phyloP scores from a whole-genome alignment of 192 early-diverging fungal genomes.

The Nowakowskiella sp. region DNA sequence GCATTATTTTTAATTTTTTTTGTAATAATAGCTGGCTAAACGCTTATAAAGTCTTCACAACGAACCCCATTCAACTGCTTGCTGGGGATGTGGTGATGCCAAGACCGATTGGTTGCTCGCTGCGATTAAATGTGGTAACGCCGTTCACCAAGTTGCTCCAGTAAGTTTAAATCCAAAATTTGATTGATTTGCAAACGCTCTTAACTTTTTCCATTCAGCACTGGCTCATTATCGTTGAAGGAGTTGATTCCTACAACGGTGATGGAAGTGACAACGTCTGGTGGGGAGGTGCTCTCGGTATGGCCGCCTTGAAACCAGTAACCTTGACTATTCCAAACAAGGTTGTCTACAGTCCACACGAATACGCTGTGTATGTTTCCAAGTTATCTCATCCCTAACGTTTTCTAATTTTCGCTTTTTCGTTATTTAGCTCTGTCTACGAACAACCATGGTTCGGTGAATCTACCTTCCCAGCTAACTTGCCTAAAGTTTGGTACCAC shows the following conservation, averaged over 20 bases:
- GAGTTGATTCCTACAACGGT: conserved; percentile 14
- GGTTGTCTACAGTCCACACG: conserved; percentile 16
- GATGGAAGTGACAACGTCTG: conserved; percentile 3
- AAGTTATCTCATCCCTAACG: neutral
- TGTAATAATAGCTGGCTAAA: neutral
- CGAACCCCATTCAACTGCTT: conserved; percentile 19
- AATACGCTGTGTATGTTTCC: too few species aligned
- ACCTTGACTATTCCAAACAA: conserved; percentile 20
- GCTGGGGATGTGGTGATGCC: conserved; percentile 22
- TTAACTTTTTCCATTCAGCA: conserved; percentile 1
- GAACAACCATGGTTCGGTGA: conserved; percentile 23
- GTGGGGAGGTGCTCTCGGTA: conserved; percentile 22
- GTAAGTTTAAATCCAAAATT: conserved; percentile 3
- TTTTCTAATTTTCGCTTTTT: neutral
- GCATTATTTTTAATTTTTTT: neutral
- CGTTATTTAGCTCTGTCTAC: conserved; percentile 2
- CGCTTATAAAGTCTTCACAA: conserved; percentile 13
- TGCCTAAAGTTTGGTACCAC: conserved; percentile 18
- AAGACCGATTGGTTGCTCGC: conserved; percentile 12
- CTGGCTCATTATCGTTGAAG: conserved; percentile 27
- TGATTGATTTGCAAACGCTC: neutral
- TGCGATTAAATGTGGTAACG: conserved; percentile 18
- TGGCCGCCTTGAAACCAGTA: conserved; percentile 8
- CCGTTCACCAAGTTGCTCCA: conserved; percentile 15
- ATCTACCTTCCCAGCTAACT: conserved; percentile 22